phyloP scores from a whole-genome alignment of 345 rosid genomes.

The Dipteronia sinensis region DNA sequence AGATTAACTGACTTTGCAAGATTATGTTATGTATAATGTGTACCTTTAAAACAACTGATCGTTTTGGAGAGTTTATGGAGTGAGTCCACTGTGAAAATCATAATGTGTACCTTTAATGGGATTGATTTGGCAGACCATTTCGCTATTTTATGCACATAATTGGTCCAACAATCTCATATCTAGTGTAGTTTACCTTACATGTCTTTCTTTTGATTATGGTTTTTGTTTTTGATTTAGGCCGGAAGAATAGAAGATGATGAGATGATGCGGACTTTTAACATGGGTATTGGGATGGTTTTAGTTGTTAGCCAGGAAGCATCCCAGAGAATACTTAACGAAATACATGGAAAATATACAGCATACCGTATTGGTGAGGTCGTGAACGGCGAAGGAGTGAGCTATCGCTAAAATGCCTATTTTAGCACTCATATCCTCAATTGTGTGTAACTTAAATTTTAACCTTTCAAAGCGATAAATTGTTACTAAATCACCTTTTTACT shows the following conservation, averaged over 20 bases:
- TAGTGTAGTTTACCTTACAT: not conserved
- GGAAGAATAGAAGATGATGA: slow-evolving; percentile 80
- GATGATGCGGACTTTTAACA: slow-evolving; percentile 89
- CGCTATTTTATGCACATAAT: not conserved
- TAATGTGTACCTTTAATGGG: not conserved
- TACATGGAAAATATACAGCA: slow-evolving; percentile 44
- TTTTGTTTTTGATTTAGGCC: slow-evolving; percentile 38
- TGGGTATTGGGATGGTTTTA: slow-evolving; percentile 95
- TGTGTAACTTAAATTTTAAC: not conserved
- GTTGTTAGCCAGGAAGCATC: slow-evolving; percentile 68
- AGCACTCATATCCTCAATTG: not conserved
- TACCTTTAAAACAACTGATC: too few relatives aligned
- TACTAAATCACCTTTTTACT: too few relatives aligned
- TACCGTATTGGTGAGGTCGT: slow-evolving; percentile 77
- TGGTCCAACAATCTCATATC: not conserved
- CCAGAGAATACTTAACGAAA: slow-evolving; percentile 46
- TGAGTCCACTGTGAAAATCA: not conserved
- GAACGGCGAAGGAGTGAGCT: slow-evolving; percentile 67
- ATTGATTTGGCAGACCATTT: not conserved
- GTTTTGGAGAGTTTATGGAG: not conserved
- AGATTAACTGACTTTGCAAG: not conserved
- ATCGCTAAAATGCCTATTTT: slow-evolving; percentile 28
- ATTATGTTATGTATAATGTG: too few relatives aligned
- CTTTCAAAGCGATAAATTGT: not conserved
- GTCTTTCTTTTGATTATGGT: not conserved